Conservation (phyloP, 129 eudicot genomes). For the Lactuca sativa region DNA sequence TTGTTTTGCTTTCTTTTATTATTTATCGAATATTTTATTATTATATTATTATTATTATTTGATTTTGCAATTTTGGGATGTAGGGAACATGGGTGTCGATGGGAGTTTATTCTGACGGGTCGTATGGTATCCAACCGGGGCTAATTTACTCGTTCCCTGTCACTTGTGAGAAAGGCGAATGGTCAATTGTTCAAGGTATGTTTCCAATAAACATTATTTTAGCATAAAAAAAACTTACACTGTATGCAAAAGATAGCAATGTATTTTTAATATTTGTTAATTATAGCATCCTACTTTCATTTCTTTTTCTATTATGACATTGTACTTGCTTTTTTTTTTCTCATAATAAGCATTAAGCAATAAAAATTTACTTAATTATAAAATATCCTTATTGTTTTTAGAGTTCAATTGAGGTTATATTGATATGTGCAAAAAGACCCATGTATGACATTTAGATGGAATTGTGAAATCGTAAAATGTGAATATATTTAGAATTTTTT, state of each 20-base stretch:
- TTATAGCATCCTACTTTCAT: too few species aligned
- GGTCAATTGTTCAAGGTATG: constrained; percentile 93
- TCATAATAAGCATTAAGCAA: too few species aligned
- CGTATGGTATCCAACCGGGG: constrained; percentile 75
- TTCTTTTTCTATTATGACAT: too few species aligned
- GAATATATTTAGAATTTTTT: constrained; percentile 8
- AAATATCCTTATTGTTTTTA: too few species aligned
- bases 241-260: too few species aligned
- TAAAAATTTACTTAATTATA: too few species aligned
- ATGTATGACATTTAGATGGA: not conserved
- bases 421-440: too few species aligned
- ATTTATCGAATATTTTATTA: not conserved
- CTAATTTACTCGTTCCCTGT: constrained; percentile 87
- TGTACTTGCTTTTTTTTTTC: too few species aligned
- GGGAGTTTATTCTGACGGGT: constrained; percentile 94
- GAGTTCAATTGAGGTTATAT: too few species aligned
- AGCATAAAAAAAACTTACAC: not conserved
- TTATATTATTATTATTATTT: not conserved
- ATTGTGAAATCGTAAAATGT: not conserved
- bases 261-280: too few species aligned
- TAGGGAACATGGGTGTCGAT: constrained; percentile 97
- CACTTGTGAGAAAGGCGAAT: constrained; percentile 79
- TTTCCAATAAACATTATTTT: not conserved
- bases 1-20: not conserved
- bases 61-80: not conserved